Percentiles rank a stretch among this genome's conserved stretches.
These are phyloP conservation scores for Paecilomyces formosus DNA, from an alignment of 2,329 filamentous ascomycete genomes.

Conservation along the genomic window DNA sequence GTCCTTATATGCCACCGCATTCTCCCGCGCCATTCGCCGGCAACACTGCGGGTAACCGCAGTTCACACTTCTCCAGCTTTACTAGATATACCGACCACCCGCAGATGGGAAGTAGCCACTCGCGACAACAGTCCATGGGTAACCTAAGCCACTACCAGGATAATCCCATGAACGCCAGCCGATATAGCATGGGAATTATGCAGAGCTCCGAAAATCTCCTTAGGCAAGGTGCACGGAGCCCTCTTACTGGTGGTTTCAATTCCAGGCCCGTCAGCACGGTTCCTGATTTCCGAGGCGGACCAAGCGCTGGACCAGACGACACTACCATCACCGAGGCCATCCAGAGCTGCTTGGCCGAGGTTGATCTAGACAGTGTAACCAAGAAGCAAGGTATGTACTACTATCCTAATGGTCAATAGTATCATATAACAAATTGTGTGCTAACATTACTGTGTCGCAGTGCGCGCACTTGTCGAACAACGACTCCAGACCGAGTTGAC, in stretches of 20 bases:
- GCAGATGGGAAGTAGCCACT: slow-evolving; percentile 29
- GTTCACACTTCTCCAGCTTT: slow-evolving; percentile 64
- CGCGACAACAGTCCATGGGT: slow-evolving; percentile 55
- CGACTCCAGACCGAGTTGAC: slow-evolving; percentile 80
- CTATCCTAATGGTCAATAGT: neutral
- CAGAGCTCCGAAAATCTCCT: slow-evolving; percentile 39
- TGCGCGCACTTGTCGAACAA: slow-evolving; percentile 84
- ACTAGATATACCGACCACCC: slow-evolving; percentile 58
- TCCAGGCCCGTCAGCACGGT: slow-evolving; percentile 47
- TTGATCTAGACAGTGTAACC: slow-evolving; percentile 92
- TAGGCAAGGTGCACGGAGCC: slow-evolving; percentile 37
- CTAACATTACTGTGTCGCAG: slow-evolving; percentile 23
- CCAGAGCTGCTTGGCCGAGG: slow-evolving; percentile 71
- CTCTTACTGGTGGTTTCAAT: slow-evolving; percentile 37
- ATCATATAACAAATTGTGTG: neutral
- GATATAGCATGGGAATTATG: slow-evolving; percentile 34
- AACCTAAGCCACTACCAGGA: slow-evolving; percentile 43
- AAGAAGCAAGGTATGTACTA: slow-evolving; percentile 72
- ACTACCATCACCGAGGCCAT: slow-evolving; percentile 76
- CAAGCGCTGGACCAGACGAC: slow-evolving; percentile 63
- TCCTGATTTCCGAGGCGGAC: slow-evolving; percentile 51
- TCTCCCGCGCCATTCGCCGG: slow-evolving; percentile 66
- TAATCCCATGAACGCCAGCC: slow-evolving; percentile 33
- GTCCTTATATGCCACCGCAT: slow-evolving; percentile 71
- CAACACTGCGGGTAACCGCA: slow-evolving; percentile 45